phyloP scores from a whole-genome alignment of 805 yeast genomes.

The Candida stauntonica region DNA sequence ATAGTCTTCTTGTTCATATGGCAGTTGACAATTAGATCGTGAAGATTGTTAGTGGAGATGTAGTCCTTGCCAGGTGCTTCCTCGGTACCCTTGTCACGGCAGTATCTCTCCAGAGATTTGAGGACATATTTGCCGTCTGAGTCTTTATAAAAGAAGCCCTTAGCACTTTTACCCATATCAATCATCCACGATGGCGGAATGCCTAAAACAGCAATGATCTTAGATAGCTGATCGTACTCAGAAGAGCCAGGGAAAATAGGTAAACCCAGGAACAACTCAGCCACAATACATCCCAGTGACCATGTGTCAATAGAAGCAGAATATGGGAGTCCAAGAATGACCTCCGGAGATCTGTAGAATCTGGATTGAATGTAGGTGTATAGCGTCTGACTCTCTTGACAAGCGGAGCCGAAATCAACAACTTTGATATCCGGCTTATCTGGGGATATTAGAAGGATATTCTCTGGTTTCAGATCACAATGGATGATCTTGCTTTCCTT shows the following conservation, averaged over 20 bases:
- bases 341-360: conserved; percentile 93
- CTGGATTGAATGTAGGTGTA: conserved; percentile 91
- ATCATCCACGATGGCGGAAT: conserved; percentile 94
- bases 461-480: conserved; percentile 96
- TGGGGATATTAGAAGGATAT: conserved; percentile 72
- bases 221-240: conserved; percentile 82
- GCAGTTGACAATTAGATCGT: conserved; percentile 75
- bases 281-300: conserved; percentile 92
- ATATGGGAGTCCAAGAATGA: conserved; percentile 85
- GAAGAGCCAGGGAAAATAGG: conserved; percentile 95
- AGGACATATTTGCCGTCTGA: conserved; percentile 16
- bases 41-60: conserved; percentile 59
- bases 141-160: conserved; percentile 45
- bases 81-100: conserved; percentile 46
- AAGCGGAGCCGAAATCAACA: conserved; percentile 94
- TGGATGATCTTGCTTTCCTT: conserved; percentile 85
- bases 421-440: conserved; percentile 72
- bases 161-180: conserved; percentile 86
- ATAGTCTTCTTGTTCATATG: conserved; percentile 58
- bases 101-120: conserved; percentile 41
- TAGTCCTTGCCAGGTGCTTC: conserved; percentile 87
- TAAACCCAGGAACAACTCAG: conserved; percentile 84
- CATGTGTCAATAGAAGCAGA: conserved; percentile 94
- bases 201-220: conserved; percentile 80
- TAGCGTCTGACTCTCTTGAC: conserved; percentile 84